Evolutionary conservation across 768 basidiomycete genomes (phyloP).

Genomic region (Panus rudis): DNA sequence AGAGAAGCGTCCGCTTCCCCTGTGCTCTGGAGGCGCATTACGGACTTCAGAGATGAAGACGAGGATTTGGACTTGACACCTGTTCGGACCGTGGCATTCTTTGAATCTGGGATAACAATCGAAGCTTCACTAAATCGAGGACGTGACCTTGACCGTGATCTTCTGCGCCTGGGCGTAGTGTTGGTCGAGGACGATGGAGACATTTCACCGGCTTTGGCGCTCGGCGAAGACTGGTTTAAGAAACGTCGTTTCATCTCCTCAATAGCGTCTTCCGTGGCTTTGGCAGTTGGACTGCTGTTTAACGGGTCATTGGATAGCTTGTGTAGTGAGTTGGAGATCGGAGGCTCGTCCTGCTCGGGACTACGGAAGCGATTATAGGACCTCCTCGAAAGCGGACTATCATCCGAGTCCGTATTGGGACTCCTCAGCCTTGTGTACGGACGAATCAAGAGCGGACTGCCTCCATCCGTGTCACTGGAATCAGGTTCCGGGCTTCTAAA

Average conservation of each 20-base stretch:
- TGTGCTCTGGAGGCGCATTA: too few species aligned
- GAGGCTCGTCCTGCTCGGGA: too few species aligned
- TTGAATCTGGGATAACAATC: too few species aligned
- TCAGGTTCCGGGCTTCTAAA: constrained; percentile 7
- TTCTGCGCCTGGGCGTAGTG: constrained; percentile 12
- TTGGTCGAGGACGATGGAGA: constrained; percentile 9
- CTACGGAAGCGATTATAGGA: constrained; percentile 11
- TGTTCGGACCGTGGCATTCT: too few species aligned
- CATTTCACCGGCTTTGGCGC: constrained; percentile 13
- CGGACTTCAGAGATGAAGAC: too few species aligned
- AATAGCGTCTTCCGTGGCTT: constrained; percentile 41
- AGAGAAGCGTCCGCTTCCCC: too few species aligned
- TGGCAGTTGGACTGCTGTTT: not conserved
- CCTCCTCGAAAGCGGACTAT: constrained; percentile 7
- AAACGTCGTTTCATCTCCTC: constrained; percentile 61
- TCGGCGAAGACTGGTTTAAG: constrained; percentile 28
- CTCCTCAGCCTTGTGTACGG: constrained; percentile 14
- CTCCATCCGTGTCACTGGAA: not conserved
- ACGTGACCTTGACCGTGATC: constrained; percentile 9
- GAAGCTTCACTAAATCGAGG: constrained; percentile 6
- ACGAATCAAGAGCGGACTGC: constrained; percentile 1
- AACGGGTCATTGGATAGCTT: constrained; percentile 13
- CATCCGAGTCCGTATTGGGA: constrained; percentile 12
- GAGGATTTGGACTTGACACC: too few species aligned
- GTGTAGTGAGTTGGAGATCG: constrained; percentile 2